A percentile compares a stretch with the other conserved stretches of the same genome.
Conservation (phyloP, 2,329 filamentous ascomycete species). For the Penicillium sp. region DNA sequence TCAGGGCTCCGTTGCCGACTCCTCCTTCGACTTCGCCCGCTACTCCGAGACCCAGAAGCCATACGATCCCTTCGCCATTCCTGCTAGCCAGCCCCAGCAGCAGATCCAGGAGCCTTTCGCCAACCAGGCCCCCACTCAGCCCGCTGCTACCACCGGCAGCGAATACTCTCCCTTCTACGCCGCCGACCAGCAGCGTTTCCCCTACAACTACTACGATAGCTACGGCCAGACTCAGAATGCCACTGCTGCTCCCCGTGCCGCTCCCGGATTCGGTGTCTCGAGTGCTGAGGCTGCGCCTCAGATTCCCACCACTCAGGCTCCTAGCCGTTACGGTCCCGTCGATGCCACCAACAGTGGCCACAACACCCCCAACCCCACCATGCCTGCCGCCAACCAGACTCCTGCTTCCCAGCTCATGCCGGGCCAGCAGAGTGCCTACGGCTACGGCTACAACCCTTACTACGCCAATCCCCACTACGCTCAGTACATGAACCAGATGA, state of each 20-base stretch:
- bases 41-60: constrained; percentile 69
- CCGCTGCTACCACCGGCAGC: constrained; percentile 58
- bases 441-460: constrained; percentile 63
- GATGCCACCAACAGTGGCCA: constrained; percentile 84
- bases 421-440: constrained; percentile 53
- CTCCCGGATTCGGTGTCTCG: constrained; percentile 69
- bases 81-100: constrained; percentile 62
- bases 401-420: constrained; percentile 55
- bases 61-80: constrained; percentile 83
- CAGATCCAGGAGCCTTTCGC: constrained; percentile 62
- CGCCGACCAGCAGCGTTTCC: constrained; percentile 69
- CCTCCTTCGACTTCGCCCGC: constrained; percentile 55
- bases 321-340: constrained; percentile 67
- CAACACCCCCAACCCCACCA: constrained; percentile 81
- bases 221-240: constrained; percentile 73
- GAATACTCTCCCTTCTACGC: constrained; percentile 89
- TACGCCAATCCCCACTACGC: constrained; percentile 64
- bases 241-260: constrained; percentile 69
- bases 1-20: constrained; percentile 52
- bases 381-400: constrained; percentile 57
- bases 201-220: constrained; percentile 71
- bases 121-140: constrained; percentile 59
- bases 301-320: constrained; percentile 68
- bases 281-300: constrained; percentile 61
- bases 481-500: constrained; percentile 60